These are phyloP conservation scores for Nannochloropsis salina DNA, from an alignment of 108 stramenopile species.

Conservation along the genomic window DNA sequence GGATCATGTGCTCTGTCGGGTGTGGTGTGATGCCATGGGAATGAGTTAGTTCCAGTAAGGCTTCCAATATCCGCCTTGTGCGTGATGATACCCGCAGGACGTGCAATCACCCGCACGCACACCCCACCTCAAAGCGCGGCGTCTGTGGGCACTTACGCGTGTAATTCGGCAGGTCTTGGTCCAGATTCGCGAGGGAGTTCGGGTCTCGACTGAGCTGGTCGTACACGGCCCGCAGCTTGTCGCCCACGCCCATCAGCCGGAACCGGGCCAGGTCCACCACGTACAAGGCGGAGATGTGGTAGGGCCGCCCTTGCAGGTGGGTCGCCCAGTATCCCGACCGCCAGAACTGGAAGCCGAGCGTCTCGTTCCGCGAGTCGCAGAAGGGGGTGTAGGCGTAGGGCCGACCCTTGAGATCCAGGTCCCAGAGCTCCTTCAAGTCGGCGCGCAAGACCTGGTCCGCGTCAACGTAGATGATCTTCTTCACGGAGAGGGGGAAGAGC, in stretches of 20 bases:
- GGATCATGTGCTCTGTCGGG: slow-evolving; percentile 22
- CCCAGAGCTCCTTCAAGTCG: slow-evolving; percentile 92
- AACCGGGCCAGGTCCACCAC: slow-evolving; percentile 92
- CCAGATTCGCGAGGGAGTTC: slow-evolving; percentile 88
- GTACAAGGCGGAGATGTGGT: slow-evolving; percentile 98
- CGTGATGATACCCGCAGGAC: too few relatives aligned
- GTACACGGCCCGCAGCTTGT: slow-evolving; percentile 82
- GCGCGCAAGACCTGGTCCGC: slow-evolving; percentile 96
- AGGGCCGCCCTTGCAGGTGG: slow-evolving; percentile 82
- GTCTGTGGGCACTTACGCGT: slow-evolving; percentile 49
- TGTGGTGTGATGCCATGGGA: neutral
- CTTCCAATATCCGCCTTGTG: too few relatives aligned
- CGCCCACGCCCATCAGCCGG: slow-evolving; percentile 76
- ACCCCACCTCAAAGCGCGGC: too few relatives aligned
- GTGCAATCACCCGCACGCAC: too few relatives aligned
- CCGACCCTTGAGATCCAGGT: slow-evolving; percentile 81
- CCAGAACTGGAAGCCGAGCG: slow-evolving; percentile 92
- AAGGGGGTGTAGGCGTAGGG: slow-evolving; percentile 95
- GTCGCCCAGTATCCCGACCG: slow-evolving; percentile 84
- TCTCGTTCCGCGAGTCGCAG: slow-evolving; percentile 81
- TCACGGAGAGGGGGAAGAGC: slow-evolving; percentile 89
- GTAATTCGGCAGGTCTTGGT: slow-evolving; percentile 98
- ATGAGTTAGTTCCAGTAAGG: too few relatives aligned
- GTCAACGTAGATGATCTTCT: slow-evolving; percentile 93
- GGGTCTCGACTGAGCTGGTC: slow-evolving; percentile 88